Evolutionary conservation across 768 basidiomycete genomes (phyloP), one percentile per base, ranked within the genome.

Genomic region (Suillus tomentosus): DNA sequence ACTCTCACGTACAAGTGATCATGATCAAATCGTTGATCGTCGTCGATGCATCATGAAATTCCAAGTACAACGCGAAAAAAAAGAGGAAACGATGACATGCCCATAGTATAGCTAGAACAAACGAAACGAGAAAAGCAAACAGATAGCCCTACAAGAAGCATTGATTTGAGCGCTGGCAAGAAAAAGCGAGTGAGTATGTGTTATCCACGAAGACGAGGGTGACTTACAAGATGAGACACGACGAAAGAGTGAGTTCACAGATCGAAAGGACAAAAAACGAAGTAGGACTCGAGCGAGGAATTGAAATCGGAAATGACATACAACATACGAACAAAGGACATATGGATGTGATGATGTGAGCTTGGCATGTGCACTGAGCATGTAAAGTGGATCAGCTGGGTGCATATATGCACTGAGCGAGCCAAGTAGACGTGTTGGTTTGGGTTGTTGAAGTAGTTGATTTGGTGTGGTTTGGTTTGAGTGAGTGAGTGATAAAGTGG

Each of bases 131-230:
- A 56, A 56, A 22, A 56, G 51, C 51, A 56, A 56, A 56, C n/a
- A 56, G 55, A 56, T 56, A 56, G 36, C n/a, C 22, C 55, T 56
- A 56, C 55, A 56, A 56, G 55, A 56, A 56, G 55, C 55, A 56
- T 53, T 50, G 22, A 50, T 7, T 53, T 31, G 27, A 15, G 36
- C 24, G 39, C 24, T 40, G 27, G 22, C 10, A 24, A 40, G 14
- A 55, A 37, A 61, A 61, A n/a, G 37, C 3, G n/a, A 27, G 22
- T 57, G 36, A 56, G 36, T 15, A 22, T n/a, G 14, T 15, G 55
- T 39, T 8, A 39, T 22, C 17, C 55, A 56, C 36, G 7, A 37
- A 56, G 15, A 39, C 14, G 8, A 56, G n/a, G 14, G 36, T 10
- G 51, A 53, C 51, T 53, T 53, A 53, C 51, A 53, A 53, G 51